Percentiles rank a stretch among this genome's conserved stretches.
These are phyloP conservation scores for Fusarium pseudoanthophilum DNA, from an alignment of 2,329 filamentous ascomycete genomes.

Conservation along the genomic window DNA sequence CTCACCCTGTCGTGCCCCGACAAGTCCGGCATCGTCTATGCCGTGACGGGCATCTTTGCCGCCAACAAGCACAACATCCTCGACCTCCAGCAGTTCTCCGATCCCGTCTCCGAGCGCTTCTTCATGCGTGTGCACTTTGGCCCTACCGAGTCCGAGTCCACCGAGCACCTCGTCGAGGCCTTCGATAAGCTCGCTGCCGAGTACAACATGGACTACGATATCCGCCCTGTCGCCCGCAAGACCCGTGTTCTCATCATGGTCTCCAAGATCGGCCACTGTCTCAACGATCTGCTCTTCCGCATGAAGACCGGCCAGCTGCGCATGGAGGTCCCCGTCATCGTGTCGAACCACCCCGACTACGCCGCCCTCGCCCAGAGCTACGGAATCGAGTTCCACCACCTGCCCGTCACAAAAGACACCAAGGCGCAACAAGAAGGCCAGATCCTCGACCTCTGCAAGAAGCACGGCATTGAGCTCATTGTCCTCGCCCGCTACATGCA, in stretches of 20 bases:
- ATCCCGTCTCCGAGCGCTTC: slow-evolving; percentile 78
- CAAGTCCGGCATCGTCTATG: slow-evolving; percentile 85
- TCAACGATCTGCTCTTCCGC: slow-evolving; percentile 86
- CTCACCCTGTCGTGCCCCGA: slow-evolving; percentile 87
- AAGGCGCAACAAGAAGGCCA: slow-evolving; percentile 78
- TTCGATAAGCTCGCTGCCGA: slow-evolving; percentile 71
- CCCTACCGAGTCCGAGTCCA: slow-evolving; percentile 60
- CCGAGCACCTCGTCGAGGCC: slow-evolving; percentile 62
- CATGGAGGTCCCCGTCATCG: slow-evolving; percentile 80
- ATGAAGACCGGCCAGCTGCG: slow-evolving; percentile 77
- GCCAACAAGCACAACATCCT: slow-evolving; percentile 81
- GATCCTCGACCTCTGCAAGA: slow-evolving; percentile 75
- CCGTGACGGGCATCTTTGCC: slow-evolving; percentile 82
- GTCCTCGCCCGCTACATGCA: slow-evolving; percentile 91
- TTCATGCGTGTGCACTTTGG: slow-evolving; percentile 92
- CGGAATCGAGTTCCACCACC: slow-evolving; percentile 81
- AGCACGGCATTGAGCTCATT: slow-evolving; percentile 79
- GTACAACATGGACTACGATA: slow-evolving; percentile 76
- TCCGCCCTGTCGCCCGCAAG: slow-evolving; percentile 75
- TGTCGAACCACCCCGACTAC: slow-evolving; percentile 85
- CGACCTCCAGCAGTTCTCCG: slow-evolving; percentile 86
- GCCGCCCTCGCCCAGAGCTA: slow-evolving; percentile 75
- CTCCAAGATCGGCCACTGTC: slow-evolving; percentile 86
- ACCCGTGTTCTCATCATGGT: slow-evolving; percentile 87
- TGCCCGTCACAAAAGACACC: slow-evolving; percentile 82